These are phyloP conservation scores for Tylopilus plumbeoviolaceoides DNA, from an alignment of 768 basidiomycete genomes.

Conservation along the genomic window DNA sequence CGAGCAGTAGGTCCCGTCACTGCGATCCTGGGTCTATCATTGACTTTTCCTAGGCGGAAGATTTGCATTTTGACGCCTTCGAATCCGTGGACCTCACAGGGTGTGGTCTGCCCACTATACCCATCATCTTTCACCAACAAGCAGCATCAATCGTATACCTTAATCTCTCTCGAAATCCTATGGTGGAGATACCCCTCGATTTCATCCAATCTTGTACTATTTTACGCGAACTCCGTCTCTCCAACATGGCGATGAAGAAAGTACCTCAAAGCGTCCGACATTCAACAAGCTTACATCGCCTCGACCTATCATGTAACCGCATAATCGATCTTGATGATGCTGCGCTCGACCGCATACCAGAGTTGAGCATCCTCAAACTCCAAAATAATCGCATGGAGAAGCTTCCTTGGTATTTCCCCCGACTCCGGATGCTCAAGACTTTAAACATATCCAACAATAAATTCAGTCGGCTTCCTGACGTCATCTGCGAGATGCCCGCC, in stretches of 20 bases:
- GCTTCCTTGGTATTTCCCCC: slow-evolving; percentile 81
- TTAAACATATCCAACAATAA: slow-evolving; percentile 98
- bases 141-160: slow-evolving; percentile 82
- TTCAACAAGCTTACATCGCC: slow-evolving; percentile 64
- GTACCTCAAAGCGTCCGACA: slow-evolving; percentile 83
- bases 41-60: slow-evolving; percentile 56
- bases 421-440: slow-evolving; percentile 62
- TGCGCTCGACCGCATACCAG: slow-evolving; percentile 69
- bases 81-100: slow-evolving; percentile 80
- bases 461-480: slow-evolving; percentile 69
- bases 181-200: slow-evolving; percentile 94
- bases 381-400: slow-evolving; percentile 91
- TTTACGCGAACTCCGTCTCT: slow-evolving; percentile 81
- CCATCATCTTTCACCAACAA: slow-evolving; percentile 78
- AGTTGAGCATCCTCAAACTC: slow-evolving; percentile 63
- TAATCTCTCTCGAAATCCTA: slow-evolving; percentile 89
- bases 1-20: slow-evolving; percentile 45
- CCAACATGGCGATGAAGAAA: slow-evolving; percentile 92
- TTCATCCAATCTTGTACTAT: slow-evolving; percentile 87
- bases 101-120: slow-evolving; percentile 80
- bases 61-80: slow-evolving; percentile 64
- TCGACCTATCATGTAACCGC: slow-evolving; percentile 90
- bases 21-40: neutral
- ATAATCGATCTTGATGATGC: slow-evolving; percentile 88
- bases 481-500: slow-evolving; percentile 67